These are phyloP conservation scores for Hericium erinaceus DNA, from an alignment of 768 basidiomycete genomes.

Conservation along the genomic window DNA sequence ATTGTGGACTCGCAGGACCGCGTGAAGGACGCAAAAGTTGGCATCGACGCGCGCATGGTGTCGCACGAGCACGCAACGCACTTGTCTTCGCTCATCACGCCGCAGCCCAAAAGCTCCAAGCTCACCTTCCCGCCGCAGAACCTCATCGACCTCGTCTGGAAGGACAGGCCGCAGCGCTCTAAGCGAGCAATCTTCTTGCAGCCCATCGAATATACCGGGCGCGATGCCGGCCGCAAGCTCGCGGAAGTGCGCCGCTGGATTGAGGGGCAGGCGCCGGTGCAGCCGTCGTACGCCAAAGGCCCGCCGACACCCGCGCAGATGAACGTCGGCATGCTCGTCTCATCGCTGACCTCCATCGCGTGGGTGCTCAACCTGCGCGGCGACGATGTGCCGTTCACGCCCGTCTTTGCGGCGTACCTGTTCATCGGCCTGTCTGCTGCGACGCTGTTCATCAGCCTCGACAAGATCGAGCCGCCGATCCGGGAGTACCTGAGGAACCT, in stretches of 20 bases:
- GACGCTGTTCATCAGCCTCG: constrained; percentile 67
- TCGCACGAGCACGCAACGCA: constrained; percentile 60
- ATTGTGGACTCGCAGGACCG: constrained; percentile 25
- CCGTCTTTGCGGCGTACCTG: constrained; percentile 84
- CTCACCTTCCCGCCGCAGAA: constrained; percentile 79
- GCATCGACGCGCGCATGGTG: constrained; percentile 80
- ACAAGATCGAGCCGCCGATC: constrained; percentile 54
- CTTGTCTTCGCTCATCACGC: constrained; percentile 38
- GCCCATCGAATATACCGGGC: constrained; percentile 57
- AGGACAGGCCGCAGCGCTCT: constrained; percentile 63
- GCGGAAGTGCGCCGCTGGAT: constrained; percentile 64
- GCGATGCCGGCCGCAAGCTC: constrained; percentile 65
- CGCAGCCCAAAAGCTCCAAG: constrained; percentile 47
- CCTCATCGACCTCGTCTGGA: constrained; percentile 76
- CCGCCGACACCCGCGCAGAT: constrained; percentile 52
- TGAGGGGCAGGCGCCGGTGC: constrained; percentile 42
- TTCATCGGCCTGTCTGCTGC: constrained; percentile 55
- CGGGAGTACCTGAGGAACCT: constrained; percentile 47
- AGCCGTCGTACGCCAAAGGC: constrained; percentile 53
- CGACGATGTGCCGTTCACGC: constrained; percentile 84
- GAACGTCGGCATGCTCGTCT: constrained; percentile 59
- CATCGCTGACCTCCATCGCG: constrained; percentile 67
- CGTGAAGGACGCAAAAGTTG: constrained; percentile 43
- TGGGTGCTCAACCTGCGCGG: constrained; percentile 87
- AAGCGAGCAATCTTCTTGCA: constrained; percentile 58